Conservation (phyloP, 768 basidiomycete species). For the Brasilioporus rufonigricans region DNA sequence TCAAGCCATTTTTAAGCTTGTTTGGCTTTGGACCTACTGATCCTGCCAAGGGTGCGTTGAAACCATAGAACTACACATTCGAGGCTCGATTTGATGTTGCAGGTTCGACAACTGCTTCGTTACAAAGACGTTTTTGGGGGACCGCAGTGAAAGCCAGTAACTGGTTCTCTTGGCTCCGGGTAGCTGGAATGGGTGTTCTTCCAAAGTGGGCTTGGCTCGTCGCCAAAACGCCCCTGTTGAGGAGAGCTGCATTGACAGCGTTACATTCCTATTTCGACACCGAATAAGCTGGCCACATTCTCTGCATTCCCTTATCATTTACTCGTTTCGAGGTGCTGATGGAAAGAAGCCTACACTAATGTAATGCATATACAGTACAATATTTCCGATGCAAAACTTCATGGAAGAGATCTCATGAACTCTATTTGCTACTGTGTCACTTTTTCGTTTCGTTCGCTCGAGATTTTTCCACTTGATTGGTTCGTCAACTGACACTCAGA, state of each 20-base stretch:
- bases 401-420: no score
- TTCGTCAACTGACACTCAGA: no score
- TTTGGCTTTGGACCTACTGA: constrained; percentile 17
- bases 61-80: rapidly evolving
- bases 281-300: no score
- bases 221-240: neutral
- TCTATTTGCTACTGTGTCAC: no score
- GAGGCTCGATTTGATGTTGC: neutral
- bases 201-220: constrained; percentile 2
- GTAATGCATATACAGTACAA: no score
- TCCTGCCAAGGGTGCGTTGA: constrained; percentile 8
- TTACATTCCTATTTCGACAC: neutral
- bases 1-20: constrained; percentile 5
- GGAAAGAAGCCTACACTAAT: no score
- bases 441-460: no score
- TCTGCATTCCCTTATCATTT: no score
- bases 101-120: constrained; percentile 13
- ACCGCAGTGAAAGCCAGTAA: neutral
- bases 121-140: constrained; percentile 7
- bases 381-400: no score
- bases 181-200: constrained; percentile 4
- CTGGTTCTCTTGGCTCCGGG: constrained; percentile 15
- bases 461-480: no score
- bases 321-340: no score
- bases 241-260: neutral